These are phyloP conservation scores for Fraxinus ornus DNA, from an alignment of 305 asterid species.

Conservation along the genomic window DNA sequence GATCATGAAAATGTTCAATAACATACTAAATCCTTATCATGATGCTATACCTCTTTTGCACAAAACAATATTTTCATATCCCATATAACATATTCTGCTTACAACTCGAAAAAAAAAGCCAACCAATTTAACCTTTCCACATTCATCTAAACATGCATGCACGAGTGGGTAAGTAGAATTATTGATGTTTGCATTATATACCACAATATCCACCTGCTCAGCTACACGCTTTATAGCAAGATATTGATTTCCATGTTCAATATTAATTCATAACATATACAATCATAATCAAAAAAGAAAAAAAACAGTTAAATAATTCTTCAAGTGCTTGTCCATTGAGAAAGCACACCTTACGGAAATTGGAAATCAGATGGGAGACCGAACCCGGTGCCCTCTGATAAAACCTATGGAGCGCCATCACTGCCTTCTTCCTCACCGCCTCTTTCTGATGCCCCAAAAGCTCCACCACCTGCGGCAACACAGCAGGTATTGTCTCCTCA, in stretches of 20 bases:
- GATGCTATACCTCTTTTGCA: not conserved
- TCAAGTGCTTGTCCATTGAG: not conserved
- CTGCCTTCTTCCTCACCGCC: slow-evolving; percentile 93
- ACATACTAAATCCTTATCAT: not conserved
- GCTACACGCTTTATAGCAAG: not conserved
- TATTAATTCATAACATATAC: not conserved
- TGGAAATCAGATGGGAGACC: slow-evolving; percentile 74
- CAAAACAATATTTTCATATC: not conserved
- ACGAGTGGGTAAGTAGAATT: not conserved
- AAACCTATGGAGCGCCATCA: slow-evolving; percentile 92
- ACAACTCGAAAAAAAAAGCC: not conserved
- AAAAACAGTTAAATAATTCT: not conserved
- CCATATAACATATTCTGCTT: not conserved
- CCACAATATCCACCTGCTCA: not conserved
- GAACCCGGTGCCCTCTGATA: slow-evolving; percentile 77
- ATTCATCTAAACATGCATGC: not conserved
- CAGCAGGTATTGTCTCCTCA: slow-evolving; percentile 94
- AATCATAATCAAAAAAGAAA: not conserved
- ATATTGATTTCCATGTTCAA: not conserved
- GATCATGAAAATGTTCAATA: not conserved
- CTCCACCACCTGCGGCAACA: slow-evolving; percentile 87
- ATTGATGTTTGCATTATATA: not conserved
- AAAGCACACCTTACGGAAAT: slow-evolving; percentile 77
- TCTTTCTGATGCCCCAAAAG: slow-evolving; percentile 81
- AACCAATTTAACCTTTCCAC: not conserved